These are phyloP conservation scores for Thraustotheca clavata DNA, from an alignment of 352 stramenopile species.

Conservation along the genomic window DNA sequence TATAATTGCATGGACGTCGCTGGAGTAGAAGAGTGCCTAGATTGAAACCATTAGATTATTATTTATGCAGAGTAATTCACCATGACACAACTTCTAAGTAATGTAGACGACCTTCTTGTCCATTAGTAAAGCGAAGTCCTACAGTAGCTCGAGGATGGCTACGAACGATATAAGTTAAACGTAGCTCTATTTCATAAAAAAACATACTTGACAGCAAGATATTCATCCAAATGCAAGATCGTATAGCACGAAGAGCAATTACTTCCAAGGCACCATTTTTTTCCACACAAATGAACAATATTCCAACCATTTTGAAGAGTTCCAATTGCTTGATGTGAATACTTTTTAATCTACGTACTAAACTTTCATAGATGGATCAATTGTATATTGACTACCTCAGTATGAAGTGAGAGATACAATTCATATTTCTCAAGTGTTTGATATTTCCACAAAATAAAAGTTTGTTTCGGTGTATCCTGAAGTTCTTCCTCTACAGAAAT, in stretches of 20 bases:
- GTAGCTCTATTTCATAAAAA: neutral
- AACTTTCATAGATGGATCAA: neutral
- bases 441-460: neutral
- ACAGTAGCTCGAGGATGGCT: conserved; percentile 5
- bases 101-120: no score
- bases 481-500: neutral
- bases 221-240: neutral
- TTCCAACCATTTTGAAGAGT: neutral
- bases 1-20: neutral
- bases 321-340: neutral
- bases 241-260: neutral
- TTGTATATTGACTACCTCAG: neutral
- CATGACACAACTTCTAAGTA: conserved; percentile 4
- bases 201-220: neutral
- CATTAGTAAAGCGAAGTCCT: conserved; percentile 2
- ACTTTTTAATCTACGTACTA: neutral
- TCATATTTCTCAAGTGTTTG: neutral
- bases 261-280: neutral
- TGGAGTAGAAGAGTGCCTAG: neutral
- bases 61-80: neutral
- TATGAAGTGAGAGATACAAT: neutral
- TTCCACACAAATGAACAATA: neutral
- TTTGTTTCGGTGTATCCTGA: neutral
- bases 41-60: neutral
- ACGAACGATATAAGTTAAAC: neutral